A percentile compares a stretch with the other conserved stretches of the same genome.
These are phyloP conservation scores for Penicillium corylophilum DNA, from an alignment of 2,329 filamentous ascomycete species.

Conservation along the genomic window DNA sequence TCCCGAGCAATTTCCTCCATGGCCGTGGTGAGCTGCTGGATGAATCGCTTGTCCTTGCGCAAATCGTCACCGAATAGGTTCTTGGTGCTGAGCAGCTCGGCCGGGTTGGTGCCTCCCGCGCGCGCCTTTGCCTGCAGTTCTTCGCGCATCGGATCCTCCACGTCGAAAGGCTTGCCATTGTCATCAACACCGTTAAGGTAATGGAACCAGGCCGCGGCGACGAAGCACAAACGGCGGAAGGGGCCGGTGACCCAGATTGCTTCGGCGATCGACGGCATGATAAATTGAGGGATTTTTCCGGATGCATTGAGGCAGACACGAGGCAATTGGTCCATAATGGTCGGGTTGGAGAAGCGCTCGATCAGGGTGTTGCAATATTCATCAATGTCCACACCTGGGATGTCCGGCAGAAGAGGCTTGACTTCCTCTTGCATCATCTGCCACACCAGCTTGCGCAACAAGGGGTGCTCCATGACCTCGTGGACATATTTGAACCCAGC, in stretches of 20 bases:
- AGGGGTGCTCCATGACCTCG: slow-evolving; percentile 53
- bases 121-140: slow-evolving; percentile 49
- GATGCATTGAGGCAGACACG: slow-evolving; percentile 54
- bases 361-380: slow-evolving; percentile 55
- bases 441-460: slow-evolving; percentile 51
- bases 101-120: slow-evolving; percentile 45
- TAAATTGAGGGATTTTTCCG: slow-evolving; percentile 54
- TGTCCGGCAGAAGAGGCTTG: slow-evolving; percentile 53
- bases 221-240: slow-evolving; percentile 50
- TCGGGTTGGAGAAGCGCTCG: slow-evolving; percentile 57
- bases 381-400: slow-evolving; percentile 53
- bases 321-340: slow-evolving; percentile 56
- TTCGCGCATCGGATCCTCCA: slow-evolving; percentile 53
- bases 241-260: slow-evolving; percentile 48
- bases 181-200: slow-evolving; percentile 55
- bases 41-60: slow-evolving; percentile 49
- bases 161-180: slow-evolving; percentile 39
- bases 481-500: slow-evolving; percentile 57
- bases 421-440: slow-evolving; percentile 59
- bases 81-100: slow-evolving; percentile 47
- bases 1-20: slow-evolving; percentile 50
- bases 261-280: slow-evolving; percentile 41
- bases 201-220: slow-evolving; percentile 52
- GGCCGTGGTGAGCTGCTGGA: slow-evolving; percentile 48
- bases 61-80: slow-evolving; percentile 54